These are phyloP conservation scores for Paraphaeosphaeria sporulosa DNA, from an alignment of 2,329 filamentous ascomycete species.

Conservation along the genomic window DNA sequence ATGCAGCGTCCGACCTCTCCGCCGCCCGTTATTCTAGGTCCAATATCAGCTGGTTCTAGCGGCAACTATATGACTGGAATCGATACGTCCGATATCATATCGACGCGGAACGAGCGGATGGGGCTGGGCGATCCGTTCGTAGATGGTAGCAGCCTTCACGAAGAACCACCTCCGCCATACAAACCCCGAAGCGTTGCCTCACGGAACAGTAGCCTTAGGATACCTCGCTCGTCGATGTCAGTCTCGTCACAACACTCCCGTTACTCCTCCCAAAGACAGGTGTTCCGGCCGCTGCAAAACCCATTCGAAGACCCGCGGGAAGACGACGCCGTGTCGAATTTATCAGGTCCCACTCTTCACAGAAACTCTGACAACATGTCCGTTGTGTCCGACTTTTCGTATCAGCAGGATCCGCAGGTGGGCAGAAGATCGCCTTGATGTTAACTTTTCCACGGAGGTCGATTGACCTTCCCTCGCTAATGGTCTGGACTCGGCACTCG, in stretches of 20 bases:
- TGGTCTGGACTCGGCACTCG: not conserved
- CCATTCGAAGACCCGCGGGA: slow-evolving; percentile 45
- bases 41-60: slow-evolving; percentile 39
- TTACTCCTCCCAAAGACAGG: slow-evolving; percentile 21
- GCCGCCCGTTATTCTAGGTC: slow-evolving; percentile 45
- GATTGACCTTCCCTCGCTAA: not conserved
- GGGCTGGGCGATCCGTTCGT: slow-evolving; percentile 39
- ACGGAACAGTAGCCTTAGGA: slow-evolving; percentile 43
- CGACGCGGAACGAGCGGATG: slow-evolving; percentile 33
- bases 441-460: not conserved
- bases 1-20: slow-evolving; percentile 25
- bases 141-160: slow-evolving; percentile 36
- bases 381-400: slow-evolving; percentile 42
- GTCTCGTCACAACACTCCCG: slow-evolving; percentile 26
- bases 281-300: slow-evolving; percentile 27
- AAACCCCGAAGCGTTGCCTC: slow-evolving; percentile 45
- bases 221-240: slow-evolving; percentile 18
- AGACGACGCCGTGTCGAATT: slow-evolving; percentile 38
- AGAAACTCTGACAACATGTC: slow-evolving; percentile 34
- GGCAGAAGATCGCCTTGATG: slow-evolving; percentile 23
- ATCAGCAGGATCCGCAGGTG: slow-evolving; percentile 38
- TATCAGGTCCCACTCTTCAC: slow-evolving; percentile 31
- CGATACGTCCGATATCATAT: slow-evolving; percentile 48
- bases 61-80: slow-evolving; percentile 48
- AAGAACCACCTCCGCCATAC: slow-evolving; percentile 48